Percentiles rank a stretch among this genome's conserved stretches.
These are phyloP conservation scores for Suillus spraguei DNA, from an alignment of 768 basidiomycete genomes.

Conservation along the genomic window DNA sequence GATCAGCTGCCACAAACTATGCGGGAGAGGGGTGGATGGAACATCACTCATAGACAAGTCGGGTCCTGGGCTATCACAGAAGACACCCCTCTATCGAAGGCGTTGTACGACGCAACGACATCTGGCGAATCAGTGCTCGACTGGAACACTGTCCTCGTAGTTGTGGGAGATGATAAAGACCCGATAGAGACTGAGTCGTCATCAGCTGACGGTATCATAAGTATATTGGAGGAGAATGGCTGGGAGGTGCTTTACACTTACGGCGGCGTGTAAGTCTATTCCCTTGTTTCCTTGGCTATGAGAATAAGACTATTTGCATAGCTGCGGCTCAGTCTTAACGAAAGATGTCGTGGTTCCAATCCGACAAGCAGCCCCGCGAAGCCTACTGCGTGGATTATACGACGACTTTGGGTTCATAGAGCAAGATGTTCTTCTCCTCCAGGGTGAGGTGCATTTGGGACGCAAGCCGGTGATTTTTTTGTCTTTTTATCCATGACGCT, in stretches of 20 bases:
- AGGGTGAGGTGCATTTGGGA: conserved; percentile 38
- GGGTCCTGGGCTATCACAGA: conserved; percentile 23
- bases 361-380: conserved; percentile 34
- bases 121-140: conserved; percentile 20
- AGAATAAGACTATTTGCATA: conserved; percentile 19
- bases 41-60: conserved; percentile 16
- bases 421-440: conserved; percentile 40
- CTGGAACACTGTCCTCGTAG: conserved; percentile 27
- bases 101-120: conserved; percentile 20
- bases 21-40: conserved; percentile 36
- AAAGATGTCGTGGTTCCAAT: conserved; percentile 41
- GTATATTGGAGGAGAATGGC: conserved; percentile 39
- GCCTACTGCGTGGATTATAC: conserved; percentile 37
- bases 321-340: conserved; percentile 39
- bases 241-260: conserved; percentile 46
- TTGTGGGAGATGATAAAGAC: conserved; percentile 23
- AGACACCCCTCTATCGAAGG: conserved; percentile 17
- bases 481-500: not conserved
- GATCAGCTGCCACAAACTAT: conserved; percentile 36
- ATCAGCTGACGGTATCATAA: conserved; percentile 32
- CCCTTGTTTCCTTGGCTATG: not conserved
- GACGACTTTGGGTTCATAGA: conserved; percentile 40
- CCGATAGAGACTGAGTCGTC: conserved; percentile 21
- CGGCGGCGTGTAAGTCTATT: conserved; percentile 39
- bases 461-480: conserved; percentile 40